Evolutionary conservation across 2,329 filamentous ascomycete genomes (phyloP).

Genomic region (Claviceps pusilla): DNA sequence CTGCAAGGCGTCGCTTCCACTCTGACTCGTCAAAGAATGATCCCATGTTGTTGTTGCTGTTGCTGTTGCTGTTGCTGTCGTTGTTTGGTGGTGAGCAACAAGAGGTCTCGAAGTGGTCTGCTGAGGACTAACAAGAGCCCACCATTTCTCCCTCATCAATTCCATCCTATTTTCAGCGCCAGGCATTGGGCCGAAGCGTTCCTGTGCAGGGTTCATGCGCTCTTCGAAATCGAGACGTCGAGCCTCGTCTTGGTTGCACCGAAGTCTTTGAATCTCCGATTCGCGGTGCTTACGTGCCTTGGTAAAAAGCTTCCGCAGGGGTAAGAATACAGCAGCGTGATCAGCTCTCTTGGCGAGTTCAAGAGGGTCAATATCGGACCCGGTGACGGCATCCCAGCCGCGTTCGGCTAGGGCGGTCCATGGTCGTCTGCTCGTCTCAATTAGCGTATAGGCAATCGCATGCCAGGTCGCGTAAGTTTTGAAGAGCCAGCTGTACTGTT

Average conservation of each 20-base stretch:
- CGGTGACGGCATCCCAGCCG: conserved; percentile 32
- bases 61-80: too few relatives aligned
- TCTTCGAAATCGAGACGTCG: conserved; percentile 34
- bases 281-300: conserved; percentile 37
- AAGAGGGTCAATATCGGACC: conserved; percentile 23
- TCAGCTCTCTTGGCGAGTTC: conserved; percentile 30
- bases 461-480: conserved; percentile 38
- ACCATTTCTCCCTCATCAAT: conserved; percentile 34
- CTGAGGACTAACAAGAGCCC: conserved; percentile 28
- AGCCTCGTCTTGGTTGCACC: conserved; percentile 32
- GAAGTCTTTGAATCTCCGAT: conserved; percentile 34
- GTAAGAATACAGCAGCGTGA: conserved; percentile 36
- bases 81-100: not conserved
- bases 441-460: conserved; percentile 32
- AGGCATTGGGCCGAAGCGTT: conserved; percentile 32
- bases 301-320: conserved; percentile 37
- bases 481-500: conserved; percentile 34
- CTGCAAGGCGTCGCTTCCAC: conserved; percentile 6
- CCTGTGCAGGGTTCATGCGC: conserved; percentile 26
- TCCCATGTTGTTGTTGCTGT: not conserved
- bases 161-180: conserved; percentile 32
- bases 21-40: conserved; percentile 1
- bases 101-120: conserved; percentile 6
- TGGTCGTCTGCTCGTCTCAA: conserved; percentile 30
- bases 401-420: conserved; percentile 36